These are phyloP conservation scores for Musa schizocarpa DNA, from an alignment of 176 grass and related monocot genomes.

Conservation along the genomic window DNA sequence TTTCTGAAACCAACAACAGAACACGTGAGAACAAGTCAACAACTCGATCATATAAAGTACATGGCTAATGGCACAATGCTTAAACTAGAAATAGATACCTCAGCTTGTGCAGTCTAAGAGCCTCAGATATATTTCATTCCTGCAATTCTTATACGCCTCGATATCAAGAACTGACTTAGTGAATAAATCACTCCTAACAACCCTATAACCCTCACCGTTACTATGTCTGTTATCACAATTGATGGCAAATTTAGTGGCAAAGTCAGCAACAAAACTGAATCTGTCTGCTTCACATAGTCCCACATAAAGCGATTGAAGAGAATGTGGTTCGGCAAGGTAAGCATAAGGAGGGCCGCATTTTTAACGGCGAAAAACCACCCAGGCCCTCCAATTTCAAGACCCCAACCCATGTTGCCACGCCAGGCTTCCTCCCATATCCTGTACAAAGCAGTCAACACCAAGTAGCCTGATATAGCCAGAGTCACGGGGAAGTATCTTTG, in stretches of 20 bases:
- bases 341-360: conserved; percentile 65
- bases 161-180: conserved; percentile 77
- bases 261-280: conserved; percentile 69
- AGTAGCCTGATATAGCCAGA: conserved; percentile 63
- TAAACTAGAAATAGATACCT: not conserved
- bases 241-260: conserved; percentile 89
- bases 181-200: conserved; percentile 90
- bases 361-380: conserved; percentile 85
- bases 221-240: conserved; percentile 80
- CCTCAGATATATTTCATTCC: conserved; percentile 92
- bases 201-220: conserved; percentile 76
- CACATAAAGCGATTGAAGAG: conserved; percentile 98
- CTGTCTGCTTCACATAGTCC: conserved; percentile 95
- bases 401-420: conserved; percentile 59
- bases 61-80: not conserved
- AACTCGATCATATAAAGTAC: not conserved
- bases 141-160: conserved; percentile 79
- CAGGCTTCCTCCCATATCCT: conserved; percentile 80
- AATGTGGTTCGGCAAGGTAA: conserved; percentile 92
- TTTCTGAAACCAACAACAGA: not conserved
- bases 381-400: conserved; percentile 68
- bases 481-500: conserved; percentile 91
- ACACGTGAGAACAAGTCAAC: not conserved
- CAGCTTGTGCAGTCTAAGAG: not conserved
- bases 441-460: conserved; percentile 71